A percentile compares a stretch with the other conserved stretches of the same genome.
phyloP scores from a whole-genome alignment of 108 stramenopile species.

The Skeletonema menzelii region DNA sequence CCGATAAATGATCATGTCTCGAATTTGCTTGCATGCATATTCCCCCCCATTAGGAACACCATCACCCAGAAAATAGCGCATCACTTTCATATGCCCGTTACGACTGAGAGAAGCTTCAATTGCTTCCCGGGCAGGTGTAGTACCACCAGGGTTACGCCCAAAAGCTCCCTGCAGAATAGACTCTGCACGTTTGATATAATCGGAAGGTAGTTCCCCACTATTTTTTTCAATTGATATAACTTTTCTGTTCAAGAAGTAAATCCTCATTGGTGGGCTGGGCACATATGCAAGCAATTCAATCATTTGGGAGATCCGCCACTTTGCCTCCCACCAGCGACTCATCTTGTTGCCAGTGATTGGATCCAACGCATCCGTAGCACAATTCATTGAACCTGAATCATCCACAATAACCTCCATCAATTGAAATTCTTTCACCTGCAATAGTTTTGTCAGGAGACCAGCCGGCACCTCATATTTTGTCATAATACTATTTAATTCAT shows the following conservation, averaged over 20 bases:
- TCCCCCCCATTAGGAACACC: constrained; percentile 57
- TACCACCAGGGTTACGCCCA: constrained; percentile 31
- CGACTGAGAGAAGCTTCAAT: constrained; percentile 46
- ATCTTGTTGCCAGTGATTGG: constrained; percentile 9
- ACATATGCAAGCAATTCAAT: constrained; percentile 58
- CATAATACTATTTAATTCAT: constrained; percentile 41
- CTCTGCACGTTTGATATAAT: constrained; percentile 34
- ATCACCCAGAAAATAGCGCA: constrained; percentile 58
- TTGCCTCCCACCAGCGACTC: constrained; percentile 52
- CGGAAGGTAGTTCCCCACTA: constrained; percentile 27
- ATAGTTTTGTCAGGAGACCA: constrained; percentile 58
- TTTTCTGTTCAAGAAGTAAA: constrained; percentile 51
- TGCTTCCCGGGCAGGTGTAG: constrained; percentile 51
- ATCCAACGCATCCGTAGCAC: constrained; percentile 37
- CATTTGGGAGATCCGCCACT: constrained; percentile 54
- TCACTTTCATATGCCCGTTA: constrained; percentile 31
- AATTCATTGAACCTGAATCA: constrained; percentile 52
- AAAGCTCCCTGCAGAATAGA: constrained; percentile 44
- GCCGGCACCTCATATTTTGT: constrained; percentile 61
- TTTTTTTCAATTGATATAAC: constrained; percentile 32
- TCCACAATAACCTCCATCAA: constrained; percentile 57
- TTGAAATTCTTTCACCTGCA: constrained; percentile 51
- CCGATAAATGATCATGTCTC: constrained; percentile 36
- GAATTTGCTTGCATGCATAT: constrained; percentile 43
- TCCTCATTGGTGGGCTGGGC: constrained; percentile 41